Conservation (phyloP, 1,284 basidiomycete species). For the Coniophora puteana region DNA sequence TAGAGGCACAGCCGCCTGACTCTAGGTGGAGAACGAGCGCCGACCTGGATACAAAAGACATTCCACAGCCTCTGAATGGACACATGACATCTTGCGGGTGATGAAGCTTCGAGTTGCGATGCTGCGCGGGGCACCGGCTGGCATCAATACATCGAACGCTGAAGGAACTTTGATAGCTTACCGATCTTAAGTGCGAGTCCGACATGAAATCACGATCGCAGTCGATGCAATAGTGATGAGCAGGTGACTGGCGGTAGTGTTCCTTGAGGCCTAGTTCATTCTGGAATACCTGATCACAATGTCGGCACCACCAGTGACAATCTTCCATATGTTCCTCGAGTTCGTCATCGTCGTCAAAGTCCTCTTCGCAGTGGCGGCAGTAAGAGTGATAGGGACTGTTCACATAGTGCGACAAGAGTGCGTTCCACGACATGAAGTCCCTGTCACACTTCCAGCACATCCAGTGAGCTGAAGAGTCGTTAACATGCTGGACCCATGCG, state of each 20-base stretch:
- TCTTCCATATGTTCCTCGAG: constrained; percentile 31
- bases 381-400: constrained; percentile 28
- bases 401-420: constrained; percentile 20
- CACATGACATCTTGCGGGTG: constrained; percentile 33
- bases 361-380: constrained; percentile 40
- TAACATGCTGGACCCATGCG: constrained; percentile 22
- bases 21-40: constrained; percentile 48
- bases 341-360: constrained; percentile 25
- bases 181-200: constrained; percentile 17
- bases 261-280: constrained; percentile 15
- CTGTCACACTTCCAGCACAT: constrained; percentile 16
- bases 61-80: constrained; percentile 35
- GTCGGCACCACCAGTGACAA: constrained; percentile 37
- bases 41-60: constrained; percentile 37
- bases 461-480: constrained; percentile 16
- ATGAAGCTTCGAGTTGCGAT: constrained; percentile 38
- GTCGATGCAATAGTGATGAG: constrained; percentile 35
- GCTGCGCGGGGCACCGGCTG: too few species aligned
- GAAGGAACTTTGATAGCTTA: not conserved
- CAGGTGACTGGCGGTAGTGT: constrained; percentile 23
- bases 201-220: constrained; percentile 36
- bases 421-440: constrained; percentile 17
- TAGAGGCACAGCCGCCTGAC: constrained; percentile 37
- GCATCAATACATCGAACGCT: constrained; percentile 8
- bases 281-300: constrained; percentile 29